Evolutionary conservation across 345 rosid genomes (phyloP).

Genomic region (Gossypium raimondii): DNA sequence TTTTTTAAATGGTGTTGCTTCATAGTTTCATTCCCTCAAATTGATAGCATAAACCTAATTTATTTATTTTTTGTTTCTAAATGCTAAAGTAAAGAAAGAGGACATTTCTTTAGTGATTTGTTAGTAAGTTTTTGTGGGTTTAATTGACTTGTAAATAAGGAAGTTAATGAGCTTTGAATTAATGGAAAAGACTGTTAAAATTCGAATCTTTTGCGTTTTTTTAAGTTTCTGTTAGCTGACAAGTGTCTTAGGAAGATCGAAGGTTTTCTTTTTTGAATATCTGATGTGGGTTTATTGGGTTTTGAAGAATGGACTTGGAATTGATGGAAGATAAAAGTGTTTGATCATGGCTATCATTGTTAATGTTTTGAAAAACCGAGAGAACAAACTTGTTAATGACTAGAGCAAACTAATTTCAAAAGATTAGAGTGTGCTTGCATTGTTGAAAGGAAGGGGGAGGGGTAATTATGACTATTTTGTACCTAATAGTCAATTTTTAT

Average conservation of each 20-base stretch:
- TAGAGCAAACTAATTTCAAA: not conserved
- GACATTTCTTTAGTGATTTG: not conserved
- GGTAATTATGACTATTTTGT: not conserved
- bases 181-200: not conserved
- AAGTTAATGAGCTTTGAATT: not conserved
- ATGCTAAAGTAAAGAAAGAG: not conserved
- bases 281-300: not conserved
- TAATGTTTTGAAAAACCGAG: not conserved
- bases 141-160: not conserved
- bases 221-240: not conserved
- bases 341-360: not conserved
- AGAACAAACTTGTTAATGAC: not conserved
- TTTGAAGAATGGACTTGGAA: not conserved
- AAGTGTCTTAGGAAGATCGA: not conserved
- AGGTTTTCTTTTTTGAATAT: not conserved
- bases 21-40: slow-evolving; percentile 12
- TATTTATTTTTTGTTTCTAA: not conserved
- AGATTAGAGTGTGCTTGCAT: not conserved
- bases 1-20: not conserved
- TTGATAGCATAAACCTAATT: not conserved
- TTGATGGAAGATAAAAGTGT: not conserved
- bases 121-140: not conserved
- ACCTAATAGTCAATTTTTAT: not conserved
- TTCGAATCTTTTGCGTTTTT: not conserved
- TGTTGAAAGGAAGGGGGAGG: not conserved